These are phyloP conservation scores for Mollisiaceae sp. DNA, from an alignment of 2,329 filamentous ascomycete genomes.

Conservation along the genomic window DNA sequence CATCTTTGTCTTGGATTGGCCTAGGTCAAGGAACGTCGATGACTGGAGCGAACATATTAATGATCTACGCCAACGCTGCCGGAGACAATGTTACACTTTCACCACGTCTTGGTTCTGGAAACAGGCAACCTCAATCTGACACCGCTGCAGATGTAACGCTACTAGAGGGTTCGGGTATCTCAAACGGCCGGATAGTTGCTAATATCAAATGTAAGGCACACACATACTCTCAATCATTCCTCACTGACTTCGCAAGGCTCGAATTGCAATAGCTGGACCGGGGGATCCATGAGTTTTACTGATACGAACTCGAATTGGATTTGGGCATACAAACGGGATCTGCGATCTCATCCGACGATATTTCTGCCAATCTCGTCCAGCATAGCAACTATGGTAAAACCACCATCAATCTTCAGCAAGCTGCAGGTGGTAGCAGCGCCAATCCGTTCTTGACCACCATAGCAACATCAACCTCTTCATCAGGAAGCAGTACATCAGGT, in stretches of 20 bases:
- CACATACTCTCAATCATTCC: not conserved
- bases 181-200: slow-evolving; percentile 57
- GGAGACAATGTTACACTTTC: slow-evolving; percentile 63
- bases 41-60: slow-evolving; percentile 61
- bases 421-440: slow-evolving; percentile 51
- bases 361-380: slow-evolving; percentile 48
- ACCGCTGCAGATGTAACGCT: slow-evolving; percentile 51
- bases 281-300: slow-evolving; percentile 56
- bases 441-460: slow-evolving; percentile 35
- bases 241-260: slow-evolving; percentile 45
- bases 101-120: slow-evolving; percentile 50
- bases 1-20: slow-evolving; percentile 57
- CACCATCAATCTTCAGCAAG: slow-evolving; percentile 52
- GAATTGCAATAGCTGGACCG: slow-evolving; percentile 57
- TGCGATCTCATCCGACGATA: slow-evolving; percentile 53
- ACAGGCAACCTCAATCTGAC: slow-evolving; percentile 50
- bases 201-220: slow-evolving; percentile 56
- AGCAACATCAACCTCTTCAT: slow-evolving; percentile 15
- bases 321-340: slow-evolving; percentile 52
- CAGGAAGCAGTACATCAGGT: slow-evolving; percentile 5
- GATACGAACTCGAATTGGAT: slow-evolving; percentile 54
- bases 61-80: slow-evolving; percentile 58
- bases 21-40: slow-evolving; percentile 61
- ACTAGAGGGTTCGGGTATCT: slow-evolving; percentile 58
- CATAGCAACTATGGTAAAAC: slow-evolving; percentile 52